phyloP scores from a whole-genome alignment of 1,139 yeast species.

The Scheffersomyces quercinus region DNA sequence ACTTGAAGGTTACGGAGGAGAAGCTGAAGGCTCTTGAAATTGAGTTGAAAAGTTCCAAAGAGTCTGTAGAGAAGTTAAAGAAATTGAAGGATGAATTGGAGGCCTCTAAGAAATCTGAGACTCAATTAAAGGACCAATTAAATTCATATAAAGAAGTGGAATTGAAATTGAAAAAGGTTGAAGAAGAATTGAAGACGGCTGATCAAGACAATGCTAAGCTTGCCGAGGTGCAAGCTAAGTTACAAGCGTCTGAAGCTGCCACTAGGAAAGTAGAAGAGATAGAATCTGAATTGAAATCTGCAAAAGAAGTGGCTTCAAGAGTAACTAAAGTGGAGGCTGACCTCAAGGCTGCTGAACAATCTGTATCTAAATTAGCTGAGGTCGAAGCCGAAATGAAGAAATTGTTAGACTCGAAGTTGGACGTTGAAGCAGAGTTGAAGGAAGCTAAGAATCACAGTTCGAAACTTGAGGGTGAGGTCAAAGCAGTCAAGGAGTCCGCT shows the following conservation, averaged over 20 bases:
- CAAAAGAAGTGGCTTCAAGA: too few relatives aligned
- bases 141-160: neutral
- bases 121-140: neutral
- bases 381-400: neutral
- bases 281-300: too few relatives aligned
- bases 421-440: neutral
- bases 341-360: neutral
- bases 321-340: too few relatives aligned
- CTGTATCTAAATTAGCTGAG: too few relatives aligned
- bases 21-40: neutral
- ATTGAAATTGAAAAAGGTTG: conserved; percentile 1
- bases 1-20: neutral
- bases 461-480: neutral
- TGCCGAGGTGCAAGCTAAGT: too few relatives aligned
- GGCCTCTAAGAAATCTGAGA: conserved; percentile 7
- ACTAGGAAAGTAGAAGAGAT: too few relatives aligned
- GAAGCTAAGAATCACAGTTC: neutral
- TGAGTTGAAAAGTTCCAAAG: neutral
- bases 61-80: conserved; percentile 5
- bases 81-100: conserved; percentile 10
- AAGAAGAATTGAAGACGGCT: conserved; percentile 1
- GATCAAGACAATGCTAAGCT: neutral
- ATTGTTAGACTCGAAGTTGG: neutral
- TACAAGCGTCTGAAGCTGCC: too few relatives aligned
- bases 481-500: neutral